A percentile compares a stretch with the other conserved stretches of the same genome.
phyloP scores from a whole-genome alignment of 495 filamentous ascomycete genomes.

The Darksidea phi region DNA sequence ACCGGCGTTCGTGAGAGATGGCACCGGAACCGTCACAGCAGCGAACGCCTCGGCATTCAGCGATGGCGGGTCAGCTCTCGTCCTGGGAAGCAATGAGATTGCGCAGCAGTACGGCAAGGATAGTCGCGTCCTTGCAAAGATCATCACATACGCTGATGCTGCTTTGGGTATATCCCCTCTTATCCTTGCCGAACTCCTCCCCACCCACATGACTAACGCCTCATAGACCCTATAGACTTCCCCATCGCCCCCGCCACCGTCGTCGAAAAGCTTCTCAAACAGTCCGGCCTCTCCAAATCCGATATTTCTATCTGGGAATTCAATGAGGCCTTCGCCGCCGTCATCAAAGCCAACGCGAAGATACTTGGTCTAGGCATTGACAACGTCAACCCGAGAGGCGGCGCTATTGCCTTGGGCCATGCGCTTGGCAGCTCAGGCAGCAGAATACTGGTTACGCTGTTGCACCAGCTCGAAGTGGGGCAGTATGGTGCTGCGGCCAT shows the following conservation, averaged over 20 bases:
- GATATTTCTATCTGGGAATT: constrained; percentile 96
- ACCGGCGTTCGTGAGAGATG: constrained; percentile 83
- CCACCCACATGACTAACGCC: not conserved
- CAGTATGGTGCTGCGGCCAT: constrained; percentile 95
- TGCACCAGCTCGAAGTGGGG: constrained; percentile 85
- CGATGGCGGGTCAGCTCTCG: constrained; percentile 90
- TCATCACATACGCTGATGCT: constrained; percentile 84
- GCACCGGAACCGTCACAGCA: constrained; percentile 86
- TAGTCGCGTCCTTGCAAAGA: constrained; percentile 76
- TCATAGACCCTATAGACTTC: constrained; percentile 85
- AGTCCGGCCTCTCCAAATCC: constrained; percentile 83
- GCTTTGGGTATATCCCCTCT: constrained; percentile 53
- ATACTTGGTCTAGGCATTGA: constrained; percentile 75
- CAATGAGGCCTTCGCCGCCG: constrained; percentile 96
- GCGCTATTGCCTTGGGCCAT: constrained; percentile 92
- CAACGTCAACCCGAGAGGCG: constrained; percentile 83
- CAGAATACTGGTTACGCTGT: constrained; percentile 81
- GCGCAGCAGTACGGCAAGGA: constrained; percentile 70
- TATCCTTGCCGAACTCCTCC: not conserved
- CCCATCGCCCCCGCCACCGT: constrained; percentile 89
- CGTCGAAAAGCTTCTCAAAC: constrained; percentile 82
- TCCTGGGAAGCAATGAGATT: constrained; percentile 72
- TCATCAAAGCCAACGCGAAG: constrained; percentile 94
- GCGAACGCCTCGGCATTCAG: constrained; percentile 91
- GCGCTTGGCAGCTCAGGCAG: constrained; percentile 92